Evolutionary conservation across 108 stramenopile genomes (phyloP).

Genomic region (Nitzschia inconspicua): DNA sequence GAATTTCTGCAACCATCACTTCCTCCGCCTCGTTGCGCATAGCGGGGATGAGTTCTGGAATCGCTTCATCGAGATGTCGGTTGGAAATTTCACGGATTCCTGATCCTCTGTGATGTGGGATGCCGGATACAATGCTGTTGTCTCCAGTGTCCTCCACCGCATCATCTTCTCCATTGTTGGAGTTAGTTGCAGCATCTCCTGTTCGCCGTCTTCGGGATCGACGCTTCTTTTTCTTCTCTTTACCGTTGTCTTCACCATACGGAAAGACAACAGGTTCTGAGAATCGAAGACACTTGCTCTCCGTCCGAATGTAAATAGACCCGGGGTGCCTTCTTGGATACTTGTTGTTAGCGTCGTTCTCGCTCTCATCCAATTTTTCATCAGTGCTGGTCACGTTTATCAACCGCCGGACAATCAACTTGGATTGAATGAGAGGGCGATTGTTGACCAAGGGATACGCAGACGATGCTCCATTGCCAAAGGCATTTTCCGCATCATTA

Average conservation of each 20-base stretch:
- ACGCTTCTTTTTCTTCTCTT: not conserved
- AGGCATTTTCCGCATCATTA: not conserved
- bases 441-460: not conserved
- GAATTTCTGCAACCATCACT: not conserved
- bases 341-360: not conserved
- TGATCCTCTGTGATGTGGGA: not conserved
- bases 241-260: constrained; percentile 9
- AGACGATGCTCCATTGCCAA: not conserved
- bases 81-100: not conserved
- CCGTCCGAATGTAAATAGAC: constrained; percentile 14
- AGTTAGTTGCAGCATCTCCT: not conserved
- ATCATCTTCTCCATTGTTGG: not conserved
- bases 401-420: constrained; percentile 16
- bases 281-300: constrained; percentile 9
- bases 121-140: not conserved
- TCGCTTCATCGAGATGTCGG: not conserved
- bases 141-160: not conserved
- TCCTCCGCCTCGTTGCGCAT: not conserved
- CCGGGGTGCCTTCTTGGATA: not conserved
- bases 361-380: no score
- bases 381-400: no score
- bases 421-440: constrained; percentile 1
- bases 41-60: no score
- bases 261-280: constrained; percentile 10
- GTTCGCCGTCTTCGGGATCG: not conserved